Conservation (phyloP, 202 grass and related monocot species). For the Hordeum pubiflorum region DNA sequence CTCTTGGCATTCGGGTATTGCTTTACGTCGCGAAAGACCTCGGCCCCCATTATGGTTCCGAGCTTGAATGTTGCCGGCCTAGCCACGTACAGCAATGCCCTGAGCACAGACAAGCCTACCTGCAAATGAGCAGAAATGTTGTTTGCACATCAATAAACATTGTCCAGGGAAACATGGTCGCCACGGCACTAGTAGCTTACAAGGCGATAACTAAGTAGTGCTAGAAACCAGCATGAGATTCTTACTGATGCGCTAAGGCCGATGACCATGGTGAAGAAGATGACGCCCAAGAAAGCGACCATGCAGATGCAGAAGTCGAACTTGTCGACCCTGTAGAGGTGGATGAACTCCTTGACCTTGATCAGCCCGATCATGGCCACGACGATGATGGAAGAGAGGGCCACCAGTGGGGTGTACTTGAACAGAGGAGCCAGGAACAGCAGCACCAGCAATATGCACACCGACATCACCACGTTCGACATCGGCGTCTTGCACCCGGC, state of each 20-base stretch:
- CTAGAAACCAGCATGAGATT: neutral
- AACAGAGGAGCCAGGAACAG: constrained; percentile 94
- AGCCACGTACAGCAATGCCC: constrained; percentile 69
- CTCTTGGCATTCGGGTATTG: constrained; percentile 57
- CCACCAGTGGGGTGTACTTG: constrained; percentile 84
- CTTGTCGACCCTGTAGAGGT: constrained; percentile 86
- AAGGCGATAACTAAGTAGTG: neutral
- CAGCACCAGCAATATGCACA: constrained; percentile 89
- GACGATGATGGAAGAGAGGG: constrained; percentile 79
- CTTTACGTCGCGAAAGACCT: constrained; percentile 52
- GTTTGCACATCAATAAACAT: neutral
- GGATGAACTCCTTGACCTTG: constrained; percentile 60
- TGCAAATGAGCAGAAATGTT: constrained; percentile 19
- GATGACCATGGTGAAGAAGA: constrained; percentile 81
- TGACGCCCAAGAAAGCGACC: constrained; percentile 72
- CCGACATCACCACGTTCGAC: constrained; percentile 87
- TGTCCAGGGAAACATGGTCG: neutral
- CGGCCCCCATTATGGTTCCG: constrained; percentile 55
- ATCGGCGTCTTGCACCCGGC: constrained; percentile 78
- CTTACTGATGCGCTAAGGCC: constrained; percentile 75
- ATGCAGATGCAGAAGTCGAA: constrained; percentile 94
- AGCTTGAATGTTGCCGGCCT: constrained; percentile 69
- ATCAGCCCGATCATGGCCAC: constrained; percentile 93
- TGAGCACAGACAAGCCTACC: constrained; percentile 70
- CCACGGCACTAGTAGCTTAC: neutral